Base-by-base conservation (phyloP, 345 rosid species). In the Conringia planisiliqua region DNA sequence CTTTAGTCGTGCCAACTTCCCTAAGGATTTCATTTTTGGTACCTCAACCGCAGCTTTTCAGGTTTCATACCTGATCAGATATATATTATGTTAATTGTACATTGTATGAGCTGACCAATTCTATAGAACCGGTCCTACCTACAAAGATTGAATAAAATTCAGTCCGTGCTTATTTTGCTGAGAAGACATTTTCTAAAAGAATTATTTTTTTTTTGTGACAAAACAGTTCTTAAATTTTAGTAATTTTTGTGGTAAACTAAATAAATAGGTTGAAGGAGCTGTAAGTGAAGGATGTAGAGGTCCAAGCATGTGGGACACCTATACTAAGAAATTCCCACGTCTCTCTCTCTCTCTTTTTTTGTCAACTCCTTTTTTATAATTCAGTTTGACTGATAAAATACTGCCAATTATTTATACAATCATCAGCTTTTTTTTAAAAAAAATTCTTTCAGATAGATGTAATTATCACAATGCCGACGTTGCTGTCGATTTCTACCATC, bases 401-500 rank as follows among this genome's bases (percentile, higher is more conserved):
- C 24, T 29, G 4, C 7, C 10, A 62, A 35, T 42, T 42, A 61
- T 40, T n/a, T 22, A 52, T 8, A 32, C 18, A 54, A 17, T 57
- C 42, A 40, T 51, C 12, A 68, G 2, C 17, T 39, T 7, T 39
- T 17, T 17, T 26, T 51, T 51, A 2, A 3, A 6, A 14, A 36
- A 12, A 6, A 6, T 6, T 2, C 3, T 35, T 35, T 11, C 84
- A 87, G 86, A 74, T 10, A 82, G 72, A 64, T 79, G 83, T 69
- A 56, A 84, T 40, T 22, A 58, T 22, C 75, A 84, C 35, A 81
- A 83, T 10, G 89, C 85, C 36, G 86, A 84, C 22, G 71, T 77
- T 8, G 87, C 88, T 1, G 58, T 80, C 20, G 88, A 86, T 52
- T 78, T 75, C 40, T 87, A 83, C 62, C 82, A 87, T 35, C 82